phyloP scores from a whole-genome alignment of 306 rosid genomes.

The Rosa lucieae region DNA sequence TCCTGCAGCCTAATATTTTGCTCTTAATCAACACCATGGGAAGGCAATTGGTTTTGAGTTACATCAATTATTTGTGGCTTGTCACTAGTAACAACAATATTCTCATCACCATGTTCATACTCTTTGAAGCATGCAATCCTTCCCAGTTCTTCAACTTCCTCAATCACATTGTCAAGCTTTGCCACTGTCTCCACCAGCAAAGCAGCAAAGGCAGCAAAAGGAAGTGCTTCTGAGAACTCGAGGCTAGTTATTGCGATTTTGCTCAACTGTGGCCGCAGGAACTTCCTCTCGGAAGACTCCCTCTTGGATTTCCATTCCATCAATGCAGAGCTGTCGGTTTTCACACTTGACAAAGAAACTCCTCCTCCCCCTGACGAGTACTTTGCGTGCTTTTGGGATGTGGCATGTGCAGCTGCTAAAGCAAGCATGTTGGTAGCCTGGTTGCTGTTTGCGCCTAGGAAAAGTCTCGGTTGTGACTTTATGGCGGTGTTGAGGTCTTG shows the following conservation, averaged over 20 bases:
- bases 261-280: slow-evolving; percentile 74
- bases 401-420: slow-evolving; percentile 62
- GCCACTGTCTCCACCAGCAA: slow-evolving; percentile 91
- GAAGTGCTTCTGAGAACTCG: slow-evolving; percentile 97
- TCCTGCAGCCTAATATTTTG: slow-evolving; percentile 18
- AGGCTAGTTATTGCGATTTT: slow-evolving; percentile 81
- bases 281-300: slow-evolving; percentile 54
- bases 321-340: slow-evolving; percentile 80
- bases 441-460: slow-evolving; percentile 73
- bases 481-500: slow-evolving; percentile 82
- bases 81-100: slow-evolving; percentile 55
- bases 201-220: slow-evolving; percentile 95
- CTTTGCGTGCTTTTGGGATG: slow-evolving; percentile 34
- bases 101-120: slow-evolving; percentile 52
- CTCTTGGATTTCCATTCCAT: slow-evolving; percentile 68
- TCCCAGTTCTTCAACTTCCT: slow-evolving; percentile 85
- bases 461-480: slow-evolving; percentile 90
- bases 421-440: slow-evolving; percentile 61
- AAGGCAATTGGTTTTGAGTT: slow-evolving; percentile 45
- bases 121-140: slow-evolving; percentile 74
- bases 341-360: slow-evolving; percentile 61
- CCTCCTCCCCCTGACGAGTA: slow-evolving; percentile 25
- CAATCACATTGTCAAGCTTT: slow-evolving; percentile 76
- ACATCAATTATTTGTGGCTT: slow-evolving; percentile 43
- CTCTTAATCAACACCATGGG: slow-evolving; percentile 52